Base-by-base conservation (phyloP, 2,329 filamentous ascomycete species). In the Diaporthe australafricana region DNA sequence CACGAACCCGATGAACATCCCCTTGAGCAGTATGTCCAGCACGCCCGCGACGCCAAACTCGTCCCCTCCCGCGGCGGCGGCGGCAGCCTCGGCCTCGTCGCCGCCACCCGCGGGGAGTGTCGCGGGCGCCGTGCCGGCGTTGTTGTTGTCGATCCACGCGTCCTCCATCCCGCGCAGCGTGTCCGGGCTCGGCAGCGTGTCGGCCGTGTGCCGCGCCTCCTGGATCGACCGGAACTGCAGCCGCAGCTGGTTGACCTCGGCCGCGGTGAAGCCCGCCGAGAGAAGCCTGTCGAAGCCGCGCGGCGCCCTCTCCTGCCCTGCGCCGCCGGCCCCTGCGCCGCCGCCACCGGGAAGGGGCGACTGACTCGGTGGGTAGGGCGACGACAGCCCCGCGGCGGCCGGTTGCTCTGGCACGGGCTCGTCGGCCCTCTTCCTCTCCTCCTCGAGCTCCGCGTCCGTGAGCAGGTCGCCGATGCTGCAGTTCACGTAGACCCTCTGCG, bases 1-100 rank as follows among this genome's bases (percentile, higher is more conserved):
- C 80, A 99, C 93, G 85, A 98, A 99, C 0, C 96, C 96, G 77
- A 96, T 93, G 72, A 97, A 85, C 81, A 96, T 94, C 5, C 95
- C 96, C 83, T 92, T 93, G 72, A 98, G 87, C 84, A 98, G 90
- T 78, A 97, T 92, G 78, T 98, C 96, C 55, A 98, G 84, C 14
- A 93, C 88, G 0, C 89, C 91, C 20, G 81, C 77, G 63, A 84
- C 83, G 35, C 83, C 83, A 1, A 82, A 78, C 20, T 85, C 81
- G 70, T 88, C 85, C 32, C 85, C 87, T 47, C 87, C 86, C 4
- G 86, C 85, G 32, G 85, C 85, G 42, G 87, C 84, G 75, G 86
- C 86, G 32, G 83, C 84, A 52, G 82, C 81, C 1, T 70, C 81
- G 3, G 75, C 78, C 1, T 76, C 79, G 1, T 80, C 76, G 25